Evolutionary conservation across 1,139 yeast species (phyloP), one percentile per base, ranked within the genome.

Genomic region (Wickerhamiella infanticola): DNA sequence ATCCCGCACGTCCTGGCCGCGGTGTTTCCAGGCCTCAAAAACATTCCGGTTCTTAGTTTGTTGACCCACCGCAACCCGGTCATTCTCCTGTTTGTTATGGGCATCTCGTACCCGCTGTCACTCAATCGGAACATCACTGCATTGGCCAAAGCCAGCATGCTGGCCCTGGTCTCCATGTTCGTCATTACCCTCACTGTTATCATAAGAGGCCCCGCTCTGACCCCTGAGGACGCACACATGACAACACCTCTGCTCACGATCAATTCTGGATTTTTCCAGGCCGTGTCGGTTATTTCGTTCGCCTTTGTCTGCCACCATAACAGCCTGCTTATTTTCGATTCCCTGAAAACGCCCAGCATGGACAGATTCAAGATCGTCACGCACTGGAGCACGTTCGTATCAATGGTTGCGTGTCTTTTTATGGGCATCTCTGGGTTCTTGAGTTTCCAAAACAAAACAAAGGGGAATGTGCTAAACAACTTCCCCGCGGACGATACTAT

Each of bases 251-350:
- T 75, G 42, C 69, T 80, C 68, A 67, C 83, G 1, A 58, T 84
- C 45, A 81, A 80, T 50, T 63, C 70, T 18, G 77, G 79, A 44
- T 66, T 88, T 7, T 84, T 88, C 59, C 95, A 86, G 61, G 95
- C 95, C 1, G 77, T 88, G 25, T 79, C 93, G 23, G 94, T 88
- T 44, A 84, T 88, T 35, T 85, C 95, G 0, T 88, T 88, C 66
- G 94, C 97, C 4, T 73, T 88, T 55, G 97, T 88, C 3, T 88
- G 97, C 59, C 97, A 88, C 58, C 97, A 88, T 61, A 88, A 88
- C 59, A 84, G 96, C 0, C 75, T 88, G 39, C 80, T 86, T 57
- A 88, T 88, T 40, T 88, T 80, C 64, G 85, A 84, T 58, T 84
- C 95, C 0, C 71, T 88, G 58, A 73, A 73, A 52, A 75, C 75